phyloP scores from a whole-genome alignment of 805 yeast genomes.

The Cephaloascus albidus region DNA sequence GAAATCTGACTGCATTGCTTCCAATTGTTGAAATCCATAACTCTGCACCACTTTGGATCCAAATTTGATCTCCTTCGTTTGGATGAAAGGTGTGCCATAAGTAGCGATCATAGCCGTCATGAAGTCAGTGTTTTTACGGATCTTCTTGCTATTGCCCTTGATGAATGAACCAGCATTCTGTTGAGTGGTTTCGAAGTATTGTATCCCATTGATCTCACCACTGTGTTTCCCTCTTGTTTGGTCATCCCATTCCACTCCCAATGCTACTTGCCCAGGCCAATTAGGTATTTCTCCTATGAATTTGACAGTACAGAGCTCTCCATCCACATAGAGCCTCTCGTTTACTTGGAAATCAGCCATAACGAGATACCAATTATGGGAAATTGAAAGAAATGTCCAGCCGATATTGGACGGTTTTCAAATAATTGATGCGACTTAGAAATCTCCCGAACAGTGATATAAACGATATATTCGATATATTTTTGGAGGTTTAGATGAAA shows the following conservation, averaged over 20 bases:
- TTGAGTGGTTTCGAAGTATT: slow-evolving; percentile 40
- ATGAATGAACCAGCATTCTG: slow-evolving; percentile 54
- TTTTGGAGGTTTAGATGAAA: too few species aligned
- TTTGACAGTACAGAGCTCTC: slow-evolving; percentile 51
- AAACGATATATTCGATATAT: too few species aligned
- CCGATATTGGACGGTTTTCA: too few species aligned
- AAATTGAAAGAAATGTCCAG: too few species aligned
- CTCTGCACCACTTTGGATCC: slow-evolving; percentile 53
- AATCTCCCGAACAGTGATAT: too few species aligned
- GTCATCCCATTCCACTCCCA: slow-evolving; percentile 87
- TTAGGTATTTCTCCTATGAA: slow-evolving; percentile 51
- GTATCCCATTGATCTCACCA: slow-evolving; percentile 46
- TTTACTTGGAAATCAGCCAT: neutral
- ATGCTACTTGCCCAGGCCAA: slow-evolving; percentile 51
- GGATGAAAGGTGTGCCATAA: slow-evolving; percentile 28
- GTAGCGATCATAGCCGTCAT: slow-evolving; percentile 38
- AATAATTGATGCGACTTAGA: too few species aligned
- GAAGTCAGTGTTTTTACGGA: slow-evolving; percentile 22
- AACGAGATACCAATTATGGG: too few species aligned
- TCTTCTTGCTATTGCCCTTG: slow-evolving; percentile 30
- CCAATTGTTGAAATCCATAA: slow-evolving; percentile 55
- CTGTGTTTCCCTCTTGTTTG: slow-evolving; percentile 58
- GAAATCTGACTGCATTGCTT: slow-evolving; percentile 37
- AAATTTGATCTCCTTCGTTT: slow-evolving; percentile 27
- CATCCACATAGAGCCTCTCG: slow-evolving; percentile 21